These are phyloP conservation scores for Pythium folliculosum DNA, from an alignment of 352 stramenopile species.

Conservation along the genomic window DNA sequence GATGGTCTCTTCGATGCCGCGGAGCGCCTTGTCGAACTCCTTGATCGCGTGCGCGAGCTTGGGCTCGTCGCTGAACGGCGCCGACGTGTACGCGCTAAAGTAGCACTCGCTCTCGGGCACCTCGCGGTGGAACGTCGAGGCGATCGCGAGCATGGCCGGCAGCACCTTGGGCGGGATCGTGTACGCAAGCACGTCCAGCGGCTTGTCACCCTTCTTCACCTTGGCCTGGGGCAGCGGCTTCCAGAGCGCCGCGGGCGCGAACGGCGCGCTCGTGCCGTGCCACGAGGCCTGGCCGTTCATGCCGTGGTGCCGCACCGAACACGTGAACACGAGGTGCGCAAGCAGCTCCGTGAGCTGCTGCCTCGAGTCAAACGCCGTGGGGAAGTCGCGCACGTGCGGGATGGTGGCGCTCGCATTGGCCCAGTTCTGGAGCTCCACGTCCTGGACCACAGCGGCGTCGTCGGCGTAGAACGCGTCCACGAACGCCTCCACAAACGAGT, in stretches of 20 bases:
- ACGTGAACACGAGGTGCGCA: constrained; percentile 22
- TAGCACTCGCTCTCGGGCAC: too few species aligned
- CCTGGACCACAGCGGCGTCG: constrained; percentile 29
- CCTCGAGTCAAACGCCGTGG: constrained; percentile 3
- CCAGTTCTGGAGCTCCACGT: constrained; percentile 38
- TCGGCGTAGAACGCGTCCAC: constrained; percentile 38
- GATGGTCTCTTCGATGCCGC: too few species aligned
- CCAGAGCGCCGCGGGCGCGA: constrained; percentile 19
- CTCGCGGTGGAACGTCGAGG: too few species aligned
- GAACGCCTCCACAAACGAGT: constrained; percentile 26
- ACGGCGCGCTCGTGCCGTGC: constrained; percentile 22
- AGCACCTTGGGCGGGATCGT: constrained; percentile 7
- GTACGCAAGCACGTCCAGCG: constrained; percentile 21
- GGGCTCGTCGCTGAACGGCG: too few species aligned
- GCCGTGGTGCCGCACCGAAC: constrained; percentile 26
- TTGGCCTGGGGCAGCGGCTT: constrained; percentile 22
- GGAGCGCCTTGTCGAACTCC: too few species aligned
- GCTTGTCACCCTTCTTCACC: too few species aligned
- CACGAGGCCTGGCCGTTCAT: constrained; percentile 28
- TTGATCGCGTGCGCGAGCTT: too few species aligned
- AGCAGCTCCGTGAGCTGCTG: constrained; percentile 12
- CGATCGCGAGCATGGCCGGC: too few species aligned
- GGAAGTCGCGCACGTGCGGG: constrained; percentile 19
- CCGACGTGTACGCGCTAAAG: too few species aligned
- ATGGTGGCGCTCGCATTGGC: constrained; percentile 9